These are phyloP conservation scores for Alternaria incomplexa DNA, from an alignment of 2,329 filamentous ascomycete species.

Conservation along the genomic window DNA sequence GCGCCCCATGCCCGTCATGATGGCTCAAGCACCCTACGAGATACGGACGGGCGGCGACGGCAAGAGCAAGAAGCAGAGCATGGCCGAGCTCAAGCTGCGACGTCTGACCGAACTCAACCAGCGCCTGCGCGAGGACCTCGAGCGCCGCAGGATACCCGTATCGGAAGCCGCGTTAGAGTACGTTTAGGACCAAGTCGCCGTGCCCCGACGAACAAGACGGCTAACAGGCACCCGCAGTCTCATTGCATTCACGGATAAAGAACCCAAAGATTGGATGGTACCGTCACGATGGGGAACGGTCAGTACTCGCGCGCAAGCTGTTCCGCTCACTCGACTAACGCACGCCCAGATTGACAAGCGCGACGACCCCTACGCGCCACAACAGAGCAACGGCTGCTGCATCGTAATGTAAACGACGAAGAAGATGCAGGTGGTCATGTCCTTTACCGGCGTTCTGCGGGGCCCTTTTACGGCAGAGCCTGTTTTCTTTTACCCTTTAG, in stretches of 20 bases:
- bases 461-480: conserved; percentile 44
- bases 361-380: conserved; percentile 97
- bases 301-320: conserved; percentile 36
- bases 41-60: conserved; percentile 69
- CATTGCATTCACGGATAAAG: conserved; percentile 95
- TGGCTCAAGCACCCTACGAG: conserved; percentile 68
- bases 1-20: conserved; percentile 48
- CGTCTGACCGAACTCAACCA: conserved; percentile 97
- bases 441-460: conserved; percentile 48
- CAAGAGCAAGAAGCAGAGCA: conserved; percentile 97
- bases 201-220: neutral
- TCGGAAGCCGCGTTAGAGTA: conserved; percentile 79
- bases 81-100: conserved; percentile 97
- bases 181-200: neutral
- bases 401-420: conserved; percentile 76
- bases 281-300: conserved; percentile 92
- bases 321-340: conserved; percentile 25
- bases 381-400: conserved; percentile 92
- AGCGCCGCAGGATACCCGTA: conserved; percentile 92
- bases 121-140: conserved; percentile 92
- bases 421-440: conserved; percentile 42
- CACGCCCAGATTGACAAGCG: conserved; percentile 76
- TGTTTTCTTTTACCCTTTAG: conserved; percentile 43
- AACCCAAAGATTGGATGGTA: conserved; percentile 98
- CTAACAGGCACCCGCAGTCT: conserved; percentile 65